phyloP scores from a whole-genome alignment of 306 rosid species.

The Lathyrus aphaca region DNA sequence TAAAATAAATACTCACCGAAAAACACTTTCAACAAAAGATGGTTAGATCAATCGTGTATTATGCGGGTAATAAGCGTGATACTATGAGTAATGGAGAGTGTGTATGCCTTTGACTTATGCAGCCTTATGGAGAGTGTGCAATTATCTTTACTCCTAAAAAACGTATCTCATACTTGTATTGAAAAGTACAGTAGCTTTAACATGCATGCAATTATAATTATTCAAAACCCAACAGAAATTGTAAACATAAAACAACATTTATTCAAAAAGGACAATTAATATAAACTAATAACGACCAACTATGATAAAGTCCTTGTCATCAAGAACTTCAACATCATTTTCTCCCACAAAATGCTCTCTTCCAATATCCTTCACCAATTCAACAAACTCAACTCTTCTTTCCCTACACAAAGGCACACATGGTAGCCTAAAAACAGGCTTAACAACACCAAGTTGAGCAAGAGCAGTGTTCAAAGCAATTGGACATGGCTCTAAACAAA shows the following conservation, averaged over 20 bases:
- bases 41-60: no score
- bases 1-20: no score
- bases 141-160: no score
- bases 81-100: no score
- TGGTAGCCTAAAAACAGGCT: constrained; percentile 88
- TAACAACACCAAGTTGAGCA: constrained; percentile 88
- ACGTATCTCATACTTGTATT: no score
- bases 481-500: constrained; percentile 63
- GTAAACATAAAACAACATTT: not conserved
- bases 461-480: constrained; percentile 76
- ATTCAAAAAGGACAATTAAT: not conserved
- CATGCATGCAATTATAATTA: no score
- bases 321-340: constrained; percentile 57
- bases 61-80: no score
- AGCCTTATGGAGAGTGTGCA: no score
- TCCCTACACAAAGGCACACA: constrained; percentile 71
- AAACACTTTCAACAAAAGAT: no score
- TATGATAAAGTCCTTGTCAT: constrained; percentile 44
- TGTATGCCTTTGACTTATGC: no score
- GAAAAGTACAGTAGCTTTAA: no score
- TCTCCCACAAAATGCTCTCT: constrained; percentile 70
- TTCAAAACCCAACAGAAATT: not conserved
- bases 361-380: constrained; percentile 65
- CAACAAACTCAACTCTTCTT: constrained; percentile 64
- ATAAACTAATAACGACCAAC: constrained; percentile 23